Evolutionary conservation across 345 rosid genomes (phyloP), one percentile per base, ranked within the genome.

Genomic region (Schrenkiella parvula): DNA sequence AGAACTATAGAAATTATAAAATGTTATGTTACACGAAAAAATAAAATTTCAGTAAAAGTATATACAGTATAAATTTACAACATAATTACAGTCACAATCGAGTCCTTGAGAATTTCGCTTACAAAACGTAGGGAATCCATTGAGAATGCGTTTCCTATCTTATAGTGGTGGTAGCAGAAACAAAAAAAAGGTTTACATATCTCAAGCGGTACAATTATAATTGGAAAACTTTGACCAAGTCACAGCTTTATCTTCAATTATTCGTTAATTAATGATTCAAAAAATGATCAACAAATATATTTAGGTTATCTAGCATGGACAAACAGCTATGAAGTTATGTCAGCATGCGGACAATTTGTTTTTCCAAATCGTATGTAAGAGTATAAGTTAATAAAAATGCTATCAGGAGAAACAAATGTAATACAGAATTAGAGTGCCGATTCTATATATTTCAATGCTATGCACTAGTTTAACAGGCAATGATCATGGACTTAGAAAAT

Each of bases 91-190:
- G 28, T 48, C 32, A 13, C 17, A 22, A 23, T 23, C 14, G 52
- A 18, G 28, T 48, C 29, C 23, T n/a, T 29, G 23, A 31, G 53
- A 71, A 28, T 39, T 38, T 71, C 22, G 34, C 61, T 39, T 3
- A 66, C 60, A n/a, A 23, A 37, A 51, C 47, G 37, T 35, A 38
- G 1, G 68, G 25, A 32, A 18, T 26, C 31, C n/a, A n/a, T n/a
- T n/a, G n/a, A n/a, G 13, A 51, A 41, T 62, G 32, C 44, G 62
- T 39, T 71, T 41, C 35, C 19, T 71, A 42, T 39, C 35, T 60
- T 37, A 26, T 72, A 21, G 54, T 71, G 62, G 76, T 51, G 76
- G 76, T 72, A 37, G 69, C 69, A 51, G 69, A 42, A n/a, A n/a
- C n/a, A n/a, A 72, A 71, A 62, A 39, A 62, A 39, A 3, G 39